A percentile compares a stretch with the other conserved stretches of the same genome.
Evolutionary conservation across 371 early-diverging fungal species (phyloP).

Genomic region (Apophysomyces variabilis): DNA sequence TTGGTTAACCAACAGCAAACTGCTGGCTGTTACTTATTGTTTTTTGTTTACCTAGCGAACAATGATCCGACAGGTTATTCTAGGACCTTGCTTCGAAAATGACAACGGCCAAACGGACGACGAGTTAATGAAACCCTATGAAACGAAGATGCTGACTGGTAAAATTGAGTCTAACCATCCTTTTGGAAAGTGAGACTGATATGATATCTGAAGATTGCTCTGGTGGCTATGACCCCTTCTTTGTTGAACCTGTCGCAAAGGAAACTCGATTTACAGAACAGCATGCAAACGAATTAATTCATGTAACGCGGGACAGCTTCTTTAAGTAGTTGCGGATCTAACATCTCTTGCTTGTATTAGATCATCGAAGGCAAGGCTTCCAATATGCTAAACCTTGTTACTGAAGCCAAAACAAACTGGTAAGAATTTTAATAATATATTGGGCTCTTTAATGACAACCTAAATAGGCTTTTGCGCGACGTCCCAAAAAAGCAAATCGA

Average conservation of each 20-base stretch:
- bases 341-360: constrained; percentile 12
- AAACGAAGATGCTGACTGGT: constrained; percentile 30
- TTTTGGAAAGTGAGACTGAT: not conserved
- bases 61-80: constrained; percentile 42
- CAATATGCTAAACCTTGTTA: constrained; percentile 34
- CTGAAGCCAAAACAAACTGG: constrained; percentile 36
- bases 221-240: constrained; percentile 39
- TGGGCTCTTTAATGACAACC: not conserved
- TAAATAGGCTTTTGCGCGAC: constrained; percentile 29
- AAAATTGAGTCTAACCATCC: constrained; percentile 12
- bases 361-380: constrained; percentile 45
- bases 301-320: constrained; percentile 19
- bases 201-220: constrained; percentile 15
- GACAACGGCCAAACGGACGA: constrained; percentile 25
- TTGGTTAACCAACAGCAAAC: constrained; percentile 6
- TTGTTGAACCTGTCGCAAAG: constrained; percentile 17
- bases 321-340: not conserved
- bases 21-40: not conserved
- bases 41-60: constrained; percentile 15
- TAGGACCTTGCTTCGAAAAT: constrained; percentile 62
- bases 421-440: not conserved
- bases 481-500: constrained; percentile 50
- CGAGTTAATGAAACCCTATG: constrained; percentile 29
- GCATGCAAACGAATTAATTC: constrained; percentile 38
- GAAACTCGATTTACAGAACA: constrained; percentile 31